These are phyloP conservation scores for Xylaria intraflava DNA, from an alignment of 495 filamentous ascomycete genomes.

Conservation along the genomic window DNA sequence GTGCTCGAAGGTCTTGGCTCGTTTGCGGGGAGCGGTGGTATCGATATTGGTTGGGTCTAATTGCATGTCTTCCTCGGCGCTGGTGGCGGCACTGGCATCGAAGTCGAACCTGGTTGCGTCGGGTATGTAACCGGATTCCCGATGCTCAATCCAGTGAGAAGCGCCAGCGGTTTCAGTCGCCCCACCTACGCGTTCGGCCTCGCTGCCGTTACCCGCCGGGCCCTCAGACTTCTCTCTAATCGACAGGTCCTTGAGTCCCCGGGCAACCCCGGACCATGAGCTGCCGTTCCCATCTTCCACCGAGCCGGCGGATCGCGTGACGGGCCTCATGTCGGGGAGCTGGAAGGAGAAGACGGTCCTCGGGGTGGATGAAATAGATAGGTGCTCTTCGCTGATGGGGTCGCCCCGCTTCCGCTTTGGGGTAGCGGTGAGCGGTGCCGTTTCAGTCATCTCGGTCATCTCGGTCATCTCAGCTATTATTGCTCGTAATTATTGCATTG, in stretches of 20 bases:
- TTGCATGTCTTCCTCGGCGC: slow-evolving; percentile 19
- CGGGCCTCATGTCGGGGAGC: slow-evolving; percentile 18
- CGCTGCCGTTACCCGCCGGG: background rate
- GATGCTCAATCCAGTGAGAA: background rate
- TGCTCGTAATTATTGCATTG: background rate
- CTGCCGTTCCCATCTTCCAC: slow-evolving; percentile 43
- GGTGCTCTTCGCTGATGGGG: slow-evolving; percentile 19
- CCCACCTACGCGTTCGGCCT: slow-evolving; percentile 31
- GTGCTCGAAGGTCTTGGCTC: slow-evolving; percentile 27
- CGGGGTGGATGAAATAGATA: slow-evolving; percentile 13
- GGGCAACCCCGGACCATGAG: slow-evolving; percentile 57
- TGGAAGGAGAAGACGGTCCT: slow-evolving; percentile 33
- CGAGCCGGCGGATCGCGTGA: slow-evolving; percentile 16
- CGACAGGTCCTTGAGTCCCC: slow-evolving; percentile 56
- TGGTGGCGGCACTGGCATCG: slow-evolving; percentile 11
- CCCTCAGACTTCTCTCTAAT: slow-evolving; percentile 34
- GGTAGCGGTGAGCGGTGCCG: slow-evolving; percentile 24
- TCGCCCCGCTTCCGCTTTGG: slow-evolving; percentile 45
- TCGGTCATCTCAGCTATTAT: slow-evolving; percentile 22
- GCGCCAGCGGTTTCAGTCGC: slow-evolving; percentile 17
- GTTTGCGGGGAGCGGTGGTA: slow-evolving; percentile 28
- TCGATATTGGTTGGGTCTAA: slow-evolving; percentile 16
- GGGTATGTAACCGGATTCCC: slow-evolving; percentile 6
- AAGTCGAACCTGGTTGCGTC: slow-evolving; percentile 21
- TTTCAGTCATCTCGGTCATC: slow-evolving; percentile 29